Evolutionary conservation across 1,139 yeast genomes (phyloP).

Genomic region (Lizanozyma gosingica): DNA sequence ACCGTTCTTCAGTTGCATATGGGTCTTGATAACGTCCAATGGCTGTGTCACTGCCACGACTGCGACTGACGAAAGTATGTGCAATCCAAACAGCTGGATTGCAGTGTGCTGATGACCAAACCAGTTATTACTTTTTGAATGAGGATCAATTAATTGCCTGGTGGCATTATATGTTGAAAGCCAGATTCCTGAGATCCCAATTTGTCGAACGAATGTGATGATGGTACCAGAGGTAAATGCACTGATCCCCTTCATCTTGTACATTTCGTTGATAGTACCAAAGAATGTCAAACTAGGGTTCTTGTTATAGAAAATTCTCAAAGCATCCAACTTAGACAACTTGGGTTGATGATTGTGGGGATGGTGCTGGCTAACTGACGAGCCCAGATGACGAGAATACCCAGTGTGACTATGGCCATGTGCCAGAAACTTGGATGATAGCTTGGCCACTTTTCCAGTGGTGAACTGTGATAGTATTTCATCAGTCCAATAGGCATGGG

Average conservation of each 20-base stretch:
- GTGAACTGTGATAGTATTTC: constrained; percentile 24
- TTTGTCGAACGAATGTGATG: constrained; percentile 74
- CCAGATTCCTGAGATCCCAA: constrained; percentile 72
- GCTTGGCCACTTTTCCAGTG: constrained; percentile 12
- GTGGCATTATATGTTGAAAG: constrained; percentile 75
- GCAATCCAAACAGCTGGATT: constrained; percentile 40
- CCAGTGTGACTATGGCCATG: constrained; percentile 5
- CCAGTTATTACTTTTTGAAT: constrained; percentile 35
- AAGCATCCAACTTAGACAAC: constrained; percentile 1
- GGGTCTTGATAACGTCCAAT: constrained; percentile 78
- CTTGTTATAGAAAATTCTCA: constrained; percentile 26
- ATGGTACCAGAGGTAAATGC: constrained; percentile 79
- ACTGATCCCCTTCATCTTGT: constrained; percentile 59
- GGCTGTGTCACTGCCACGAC: constrained; percentile 86
- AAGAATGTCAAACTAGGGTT: constrained; percentile 47
- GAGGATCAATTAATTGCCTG: constrained; percentile 60
- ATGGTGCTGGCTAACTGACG: too few species aligned
- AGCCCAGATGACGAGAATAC: constrained; percentile 3
- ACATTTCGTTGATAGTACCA: constrained; percentile 56
- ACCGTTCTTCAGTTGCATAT: constrained; percentile 76
- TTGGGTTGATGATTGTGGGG: constrained; percentile 20
- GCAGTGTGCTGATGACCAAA: constrained; percentile 38
- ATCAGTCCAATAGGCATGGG: constrained; percentile 33
- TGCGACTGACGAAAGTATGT: constrained; percentile 48
- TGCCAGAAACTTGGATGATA: constrained; percentile 16